Evolutionary conservation across 306 rosid genomes (phyloP).

Genomic region (Crotalaria pallida): DNA sequence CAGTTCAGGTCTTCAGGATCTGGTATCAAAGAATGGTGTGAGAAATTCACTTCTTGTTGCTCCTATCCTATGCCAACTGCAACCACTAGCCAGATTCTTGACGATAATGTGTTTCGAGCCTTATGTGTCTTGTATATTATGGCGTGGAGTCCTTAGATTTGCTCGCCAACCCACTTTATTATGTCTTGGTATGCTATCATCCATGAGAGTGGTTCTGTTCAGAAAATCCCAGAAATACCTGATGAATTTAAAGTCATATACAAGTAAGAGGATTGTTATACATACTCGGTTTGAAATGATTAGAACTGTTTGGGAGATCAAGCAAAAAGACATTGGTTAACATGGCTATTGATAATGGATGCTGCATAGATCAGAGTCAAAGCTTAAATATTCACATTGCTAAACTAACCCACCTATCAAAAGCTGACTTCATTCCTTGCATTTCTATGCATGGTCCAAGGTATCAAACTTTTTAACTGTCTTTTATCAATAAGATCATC

Average conservation of each 20-base stretch:
- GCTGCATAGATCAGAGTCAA: constrained; percentile 86
- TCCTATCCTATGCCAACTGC: constrained; percentile 94
- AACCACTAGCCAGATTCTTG: constrained; percentile 92
- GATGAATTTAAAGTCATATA: constrained; percentile 58
- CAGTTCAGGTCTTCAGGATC: constrained; percentile 44
- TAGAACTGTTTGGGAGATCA: constrained; percentile 98
- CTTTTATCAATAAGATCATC: too few relatives aligned
- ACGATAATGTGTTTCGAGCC: constrained; percentile 90
- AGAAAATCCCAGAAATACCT: constrained; percentile 57
- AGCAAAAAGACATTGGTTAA: constrained; percentile 77
- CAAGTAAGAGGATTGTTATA: constrained; percentile 40
- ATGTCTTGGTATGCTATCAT: constrained; percentile 32
- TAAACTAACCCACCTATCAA: constrained; percentile 80
- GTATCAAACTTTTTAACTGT: constrained; percentile 22
- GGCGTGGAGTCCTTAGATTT: constrained; percentile 75
- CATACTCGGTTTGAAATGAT: not conserved
- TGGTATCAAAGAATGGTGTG: constrained; percentile 49
- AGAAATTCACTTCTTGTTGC: constrained; percentile 84
- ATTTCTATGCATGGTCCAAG: constrained; percentile 90
- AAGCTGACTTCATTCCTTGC: constrained; percentile 84
- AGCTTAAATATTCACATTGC: constrained; percentile 85
- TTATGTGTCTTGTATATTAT: constrained; percentile 74
- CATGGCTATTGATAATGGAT: constrained; percentile 85
- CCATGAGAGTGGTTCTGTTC: constrained; percentile 65
- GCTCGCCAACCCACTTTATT: constrained; percentile 2